Percentiles rank a stretch among this genome's conserved stretches.
Conservation (phyloP, 1,284 basidiomycete genomes). For the Trichosporon faecale region DNA sequence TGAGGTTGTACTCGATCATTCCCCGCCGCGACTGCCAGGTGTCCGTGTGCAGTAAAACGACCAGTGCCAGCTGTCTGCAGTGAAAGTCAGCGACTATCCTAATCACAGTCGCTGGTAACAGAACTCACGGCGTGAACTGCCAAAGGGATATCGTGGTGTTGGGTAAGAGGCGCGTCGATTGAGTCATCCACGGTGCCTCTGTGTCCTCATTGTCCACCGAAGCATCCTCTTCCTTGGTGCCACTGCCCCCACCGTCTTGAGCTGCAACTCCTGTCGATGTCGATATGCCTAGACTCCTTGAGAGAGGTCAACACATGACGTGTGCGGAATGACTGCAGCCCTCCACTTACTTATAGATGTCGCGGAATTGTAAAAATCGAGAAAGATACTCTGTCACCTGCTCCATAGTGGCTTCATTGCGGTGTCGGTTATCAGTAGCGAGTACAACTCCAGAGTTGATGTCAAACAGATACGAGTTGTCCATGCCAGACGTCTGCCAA, state of each 20-base stretch:
- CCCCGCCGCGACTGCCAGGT: conserved; percentile 75
- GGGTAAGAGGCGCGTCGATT: conserved; percentile 42
- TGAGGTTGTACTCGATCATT: conserved; percentile 88
- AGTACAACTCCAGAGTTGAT: conserved; percentile 79
- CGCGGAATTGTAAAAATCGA: conserved; percentile 79
- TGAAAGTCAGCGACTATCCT: neutral
- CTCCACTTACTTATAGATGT: conserved; percentile 59
- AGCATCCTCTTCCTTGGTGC: neutral
- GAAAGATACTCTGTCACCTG: conserved; percentile 83
- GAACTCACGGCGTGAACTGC: conserved; percentile 67
- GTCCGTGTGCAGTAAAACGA: conserved; percentile 74
- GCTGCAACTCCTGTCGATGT: neutral
- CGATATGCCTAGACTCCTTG: neutral
- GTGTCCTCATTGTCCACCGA: conserved; percentile 51
- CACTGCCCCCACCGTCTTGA: neutral
- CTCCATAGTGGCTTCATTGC: conserved; percentile 76
- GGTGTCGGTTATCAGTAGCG: conserved; percentile 67
- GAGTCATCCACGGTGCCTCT: conserved; percentile 48
- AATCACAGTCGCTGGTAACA: neutral
- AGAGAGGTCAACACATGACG: neutral
- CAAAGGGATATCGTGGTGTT: conserved; percentile 82
- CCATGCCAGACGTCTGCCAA: conserved; percentile 74
- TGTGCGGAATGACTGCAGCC: too few species aligned
- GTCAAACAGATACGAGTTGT: conserved; percentile 92
- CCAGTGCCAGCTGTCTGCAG: conserved; percentile 63